Evolutionary conservation across 1,284 basidiomycete genomes (phyloP).

Genomic region (Volvariella volvacea): DNA sequence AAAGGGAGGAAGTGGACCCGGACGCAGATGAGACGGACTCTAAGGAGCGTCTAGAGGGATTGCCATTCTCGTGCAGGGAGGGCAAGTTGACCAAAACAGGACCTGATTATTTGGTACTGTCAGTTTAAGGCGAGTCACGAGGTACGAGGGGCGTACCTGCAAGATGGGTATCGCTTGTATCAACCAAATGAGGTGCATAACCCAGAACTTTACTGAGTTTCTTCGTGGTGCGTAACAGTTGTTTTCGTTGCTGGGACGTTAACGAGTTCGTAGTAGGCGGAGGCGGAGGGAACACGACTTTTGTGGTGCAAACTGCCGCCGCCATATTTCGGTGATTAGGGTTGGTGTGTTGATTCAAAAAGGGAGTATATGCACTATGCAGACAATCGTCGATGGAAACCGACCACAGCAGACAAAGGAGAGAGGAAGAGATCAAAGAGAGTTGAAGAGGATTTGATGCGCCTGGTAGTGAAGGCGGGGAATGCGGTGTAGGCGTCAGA

Average conservation of each 20-base stretch:
- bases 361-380: too few relatives aligned
- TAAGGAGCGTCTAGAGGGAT: neutral
- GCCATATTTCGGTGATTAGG: neutral
- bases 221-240: constrained; percentile 50
- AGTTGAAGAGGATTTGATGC: too few relatives aligned
- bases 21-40: neutral
- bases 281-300: constrained; percentile 43
- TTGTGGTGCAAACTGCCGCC: constrained; percentile 8
- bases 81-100: neutral
- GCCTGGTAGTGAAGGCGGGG: too few relatives aligned
- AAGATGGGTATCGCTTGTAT: constrained; percentile 18
- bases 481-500: too few relatives aligned
- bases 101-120: neutral
- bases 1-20: constrained; percentile 14
- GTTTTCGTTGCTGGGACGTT: constrained; percentile 44
- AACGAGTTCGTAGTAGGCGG: constrained; percentile 57
- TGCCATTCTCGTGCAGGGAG: neutral
- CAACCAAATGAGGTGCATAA: constrained; percentile 52
- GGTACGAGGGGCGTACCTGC: constrained; percentile 17
- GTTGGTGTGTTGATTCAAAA: neutral
- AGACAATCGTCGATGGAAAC: neutral
- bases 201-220: constrained; percentile 59
- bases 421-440: neutral
- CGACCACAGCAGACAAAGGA: neutral
- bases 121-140: neutral